Evolutionary conservation across 768 basidiomycete genomes (phyloP).

Genomic region (Rhizopogon vulgaris): DNA sequence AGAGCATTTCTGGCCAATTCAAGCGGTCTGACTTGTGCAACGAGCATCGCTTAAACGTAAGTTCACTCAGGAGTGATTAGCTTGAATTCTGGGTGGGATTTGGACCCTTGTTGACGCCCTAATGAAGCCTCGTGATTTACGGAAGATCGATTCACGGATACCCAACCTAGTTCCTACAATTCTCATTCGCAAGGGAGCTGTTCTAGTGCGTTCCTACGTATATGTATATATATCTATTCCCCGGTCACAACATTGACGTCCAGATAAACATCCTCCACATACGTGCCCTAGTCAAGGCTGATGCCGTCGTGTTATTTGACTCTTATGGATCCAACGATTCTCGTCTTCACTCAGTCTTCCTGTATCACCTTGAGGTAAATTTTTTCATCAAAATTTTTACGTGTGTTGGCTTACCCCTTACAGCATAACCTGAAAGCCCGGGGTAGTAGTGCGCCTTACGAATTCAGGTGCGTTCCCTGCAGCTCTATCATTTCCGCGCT

Average conservation of each 20-base stretch:
- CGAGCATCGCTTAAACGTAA: slow-evolving; percentile 86
- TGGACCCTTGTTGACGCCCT: slow-evolving; percentile 16
- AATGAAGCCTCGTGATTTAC: slow-evolving; percentile 82
- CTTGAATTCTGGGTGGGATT: slow-evolving; percentile 11
- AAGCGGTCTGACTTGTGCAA: slow-evolving; percentile 84
- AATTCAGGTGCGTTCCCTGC: slow-evolving; percentile 60
- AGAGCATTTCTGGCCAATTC: slow-evolving; percentile 84
- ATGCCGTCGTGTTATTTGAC: slow-evolving; percentile 88
- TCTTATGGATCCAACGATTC: slow-evolving; percentile 86
- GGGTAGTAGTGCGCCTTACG: slow-evolving; percentile 68
- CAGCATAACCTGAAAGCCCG: slow-evolving; percentile 83
- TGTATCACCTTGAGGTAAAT: slow-evolving; percentile 79
- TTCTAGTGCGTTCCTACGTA: slow-evolving; percentile 55
- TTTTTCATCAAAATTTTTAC: slow-evolving; percentile 3
- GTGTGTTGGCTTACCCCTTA: slow-evolving; percentile 8
- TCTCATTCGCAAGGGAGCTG: slow-evolving; percentile 79
- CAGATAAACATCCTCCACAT: slow-evolving; percentile 94
- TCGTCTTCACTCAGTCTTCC: slow-evolving; percentile 76
- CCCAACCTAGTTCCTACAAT: slow-evolving; percentile 95
- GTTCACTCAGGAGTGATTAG: slow-evolving; percentile 22
- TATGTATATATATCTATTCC: neutral
- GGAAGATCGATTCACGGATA: slow-evolving; percentile 92
- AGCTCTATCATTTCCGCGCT: slow-evolving; percentile 6
- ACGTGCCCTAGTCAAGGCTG: slow-evolving; percentile 89
- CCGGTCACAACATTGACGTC: slow-evolving; percentile 4